These are phyloP conservation scores for Fusarium drepaniforme DNA, from an alignment of 2,329 filamentous ascomycete genomes.

Conservation along the genomic window DNA sequence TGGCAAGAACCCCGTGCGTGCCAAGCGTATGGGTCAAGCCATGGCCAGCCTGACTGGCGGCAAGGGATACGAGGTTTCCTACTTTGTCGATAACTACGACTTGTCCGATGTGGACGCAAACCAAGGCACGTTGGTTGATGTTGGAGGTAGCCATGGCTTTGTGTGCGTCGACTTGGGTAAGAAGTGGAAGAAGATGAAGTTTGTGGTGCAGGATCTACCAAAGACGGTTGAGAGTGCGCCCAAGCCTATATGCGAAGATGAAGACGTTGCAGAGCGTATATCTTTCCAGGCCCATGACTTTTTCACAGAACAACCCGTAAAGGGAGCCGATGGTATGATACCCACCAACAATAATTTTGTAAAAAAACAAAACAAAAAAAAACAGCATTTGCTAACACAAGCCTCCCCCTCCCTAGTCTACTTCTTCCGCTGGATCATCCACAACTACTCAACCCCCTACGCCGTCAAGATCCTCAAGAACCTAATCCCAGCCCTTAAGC, in stretches of 20 bases:
- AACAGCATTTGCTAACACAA: slow-evolving; percentile 19
- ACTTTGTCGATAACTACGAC: slow-evolving; percentile 67
- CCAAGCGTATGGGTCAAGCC: slow-evolving; percentile 64
- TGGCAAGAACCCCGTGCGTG: slow-evolving; percentile 60
- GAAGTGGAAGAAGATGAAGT: slow-evolving; percentile 62
- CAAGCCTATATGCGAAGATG: slow-evolving; percentile 54
- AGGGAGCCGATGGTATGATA: slow-evolving; percentile 62
- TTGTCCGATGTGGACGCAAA: slow-evolving; percentile 59
- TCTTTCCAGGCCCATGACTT: slow-evolving; percentile 66
- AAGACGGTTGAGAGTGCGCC: slow-evolving; percentile 62
- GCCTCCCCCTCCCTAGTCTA: slow-evolving; percentile 56
- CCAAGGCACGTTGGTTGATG: slow-evolving; percentile 66
- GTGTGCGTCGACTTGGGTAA: slow-evolving; percentile 67
- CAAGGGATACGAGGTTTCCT: slow-evolving; percentile 66
- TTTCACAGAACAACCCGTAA: slow-evolving; percentile 66
- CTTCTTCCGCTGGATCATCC: slow-evolving; percentile 70
- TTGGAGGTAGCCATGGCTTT: slow-evolving; percentile 70
- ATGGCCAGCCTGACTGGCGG: slow-evolving; percentile 68
- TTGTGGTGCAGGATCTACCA: slow-evolving; percentile 68
- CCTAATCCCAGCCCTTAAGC: slow-evolving; percentile 67
- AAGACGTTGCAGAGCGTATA: slow-evolving; percentile 54
- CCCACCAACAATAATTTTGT: not conserved
- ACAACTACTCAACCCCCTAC: slow-evolving; percentile 70
- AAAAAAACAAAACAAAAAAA: no score
- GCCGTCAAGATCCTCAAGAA: slow-evolving; percentile 61